phyloP scores from a whole-genome alignment of 2,329 filamentous ascomycete species.

The Periconia digitata region DNA sequence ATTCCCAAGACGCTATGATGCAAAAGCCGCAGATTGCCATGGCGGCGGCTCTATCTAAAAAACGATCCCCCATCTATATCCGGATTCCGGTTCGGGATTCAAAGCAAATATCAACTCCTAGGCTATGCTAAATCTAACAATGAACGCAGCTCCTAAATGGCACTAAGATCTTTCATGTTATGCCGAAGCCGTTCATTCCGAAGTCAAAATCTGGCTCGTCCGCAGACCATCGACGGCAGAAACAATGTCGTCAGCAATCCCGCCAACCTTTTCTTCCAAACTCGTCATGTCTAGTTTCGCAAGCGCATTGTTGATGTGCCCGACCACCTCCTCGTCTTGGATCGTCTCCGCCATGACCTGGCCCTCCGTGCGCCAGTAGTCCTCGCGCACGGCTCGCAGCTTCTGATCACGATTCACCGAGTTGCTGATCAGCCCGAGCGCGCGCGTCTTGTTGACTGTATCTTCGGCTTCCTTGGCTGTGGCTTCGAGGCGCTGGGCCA shows the following conservation, averaged over 20 bases:
- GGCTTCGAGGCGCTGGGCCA: constrained; percentile 68
- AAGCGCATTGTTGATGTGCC: constrained; percentile 69
- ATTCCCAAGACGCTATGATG: too few relatives aligned
- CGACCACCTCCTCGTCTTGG: constrained; percentile 75
- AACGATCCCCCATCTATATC: not conserved
- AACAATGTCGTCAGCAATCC: constrained; percentile 40
- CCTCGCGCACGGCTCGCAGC: constrained; percentile 65
- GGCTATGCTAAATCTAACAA: too few relatives aligned
- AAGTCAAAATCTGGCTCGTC: constrained; percentile 6
- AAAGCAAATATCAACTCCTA: too few relatives aligned
- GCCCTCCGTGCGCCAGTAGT: constrained; percentile 82
- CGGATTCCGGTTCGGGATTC: too few relatives aligned
- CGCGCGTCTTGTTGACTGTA: constrained; percentile 68
- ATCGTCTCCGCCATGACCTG: constrained; percentile 72
- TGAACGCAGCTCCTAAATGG: too few relatives aligned
- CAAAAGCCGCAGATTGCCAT: not conserved
- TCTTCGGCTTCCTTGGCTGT: constrained; percentile 59
- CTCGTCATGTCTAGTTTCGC: constrained; percentile 63
- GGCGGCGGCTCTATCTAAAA: constrained; percentile 18
- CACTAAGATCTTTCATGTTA: too few relatives aligned
- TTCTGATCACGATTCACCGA: constrained; percentile 73
- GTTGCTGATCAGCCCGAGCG: constrained; percentile 76
- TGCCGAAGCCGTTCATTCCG: constrained; percentile 2
- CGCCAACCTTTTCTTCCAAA: constrained; percentile 66
- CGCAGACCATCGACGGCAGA: constrained; percentile 32